Evolutionary conservation across 2,329 filamentous ascomycete species (phyloP), one percentile per base, ranked within the genome.

Genomic region (Cordyceps farinosa): DNA sequence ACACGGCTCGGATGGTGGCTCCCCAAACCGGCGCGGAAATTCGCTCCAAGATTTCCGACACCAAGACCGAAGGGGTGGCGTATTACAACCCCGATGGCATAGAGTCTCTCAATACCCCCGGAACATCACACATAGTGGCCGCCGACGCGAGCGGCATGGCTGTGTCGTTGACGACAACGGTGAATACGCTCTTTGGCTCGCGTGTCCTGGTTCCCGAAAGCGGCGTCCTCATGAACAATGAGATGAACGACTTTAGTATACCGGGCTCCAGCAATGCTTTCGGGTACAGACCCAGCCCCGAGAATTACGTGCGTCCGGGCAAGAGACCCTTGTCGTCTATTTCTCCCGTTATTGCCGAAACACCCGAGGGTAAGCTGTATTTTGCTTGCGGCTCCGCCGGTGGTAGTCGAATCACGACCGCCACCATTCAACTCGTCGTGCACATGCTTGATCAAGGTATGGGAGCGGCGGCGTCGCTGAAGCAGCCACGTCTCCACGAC

Each of bases 281-380:
- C 69, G 91, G 91, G 13, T 96, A 89, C 72, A 81, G 89, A 17
- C 90, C 92, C 0, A 89, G 85, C 8, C 84, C 87, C 1, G 83
- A 86, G 34, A 96, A 96, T 78, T 96, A 84, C 70, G 83, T 95
- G 70, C 82, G 83, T 0, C 90, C 91, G 0, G 87, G 88, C 15
- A 96, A 96, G 76, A 83, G 92, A 0, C 90, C 92, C 0, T 79
- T 96, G 5, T 92, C 88, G 0, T 91, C 88, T 56, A 93, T 94
- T 66, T 85, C 88, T 0, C 90, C 91, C 0, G 82, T 87, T 36
- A 96, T 97, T 48, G 89, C 89, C 62, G 90, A 93, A 69, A 81
- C 86, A 34, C 76, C 84, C 1, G 87, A 92, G 63, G 85, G 87
- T 0, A 82, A 80, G 2, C 79, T 96, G 0, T 91, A 89, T 71